Percentiles rank a stretch among this genome's conserved stretches.
These are phyloP conservation scores for Pholiota molesta DNA, from an alignment of 768 basidiomycete genomes.

Conservation along the genomic window DNA sequence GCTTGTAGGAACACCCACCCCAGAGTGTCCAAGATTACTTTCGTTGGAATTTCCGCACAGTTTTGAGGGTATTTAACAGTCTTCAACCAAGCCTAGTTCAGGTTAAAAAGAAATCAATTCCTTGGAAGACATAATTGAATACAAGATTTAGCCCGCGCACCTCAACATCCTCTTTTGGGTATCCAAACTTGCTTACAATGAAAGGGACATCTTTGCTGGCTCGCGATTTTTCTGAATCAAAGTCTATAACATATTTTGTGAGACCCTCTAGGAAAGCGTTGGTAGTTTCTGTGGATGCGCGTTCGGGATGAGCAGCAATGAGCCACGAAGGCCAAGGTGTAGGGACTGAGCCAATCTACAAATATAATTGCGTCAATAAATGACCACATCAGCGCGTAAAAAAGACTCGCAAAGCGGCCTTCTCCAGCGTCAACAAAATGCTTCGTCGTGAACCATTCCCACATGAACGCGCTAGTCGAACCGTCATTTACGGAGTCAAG, in stretches of 20 bases:
- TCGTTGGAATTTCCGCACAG: constrained; percentile 63
- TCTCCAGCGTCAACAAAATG: constrained; percentile 79
- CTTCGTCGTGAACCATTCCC: constrained; percentile 87
- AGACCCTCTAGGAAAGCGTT: constrained; percentile 64
- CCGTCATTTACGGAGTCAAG: constrained; percentile 88
- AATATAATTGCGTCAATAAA: background rate
- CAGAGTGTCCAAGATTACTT: constrained; percentile 72
- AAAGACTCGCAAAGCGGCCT: constrained; percentile 74
- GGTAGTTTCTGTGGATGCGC: constrained; percentile 54
- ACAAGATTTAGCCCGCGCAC: constrained; percentile 40
- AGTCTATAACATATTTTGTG: constrained; percentile 64
- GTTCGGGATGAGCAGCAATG: constrained; percentile 82
- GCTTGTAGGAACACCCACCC: constrained; percentile 43
- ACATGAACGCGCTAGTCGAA: constrained; percentile 89
- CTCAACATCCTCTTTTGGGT: constrained; percentile 80
- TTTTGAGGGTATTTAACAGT: constrained; percentile 77
- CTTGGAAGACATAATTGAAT: background rate
- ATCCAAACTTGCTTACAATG: constrained; percentile 79
- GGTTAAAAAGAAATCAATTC: background rate
- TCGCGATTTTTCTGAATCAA: constrained; percentile 62
- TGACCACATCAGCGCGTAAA: background rate
- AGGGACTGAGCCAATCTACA: constrained; percentile 78
- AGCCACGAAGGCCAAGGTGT: constrained; percentile 99
- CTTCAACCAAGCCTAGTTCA: constrained; percentile 74
- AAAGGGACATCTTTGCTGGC: constrained; percentile 68